These are phyloP conservation scores for Apium graveolens DNA, from an alignment of 129 eudicot species.

Conservation along the genomic window DNA sequence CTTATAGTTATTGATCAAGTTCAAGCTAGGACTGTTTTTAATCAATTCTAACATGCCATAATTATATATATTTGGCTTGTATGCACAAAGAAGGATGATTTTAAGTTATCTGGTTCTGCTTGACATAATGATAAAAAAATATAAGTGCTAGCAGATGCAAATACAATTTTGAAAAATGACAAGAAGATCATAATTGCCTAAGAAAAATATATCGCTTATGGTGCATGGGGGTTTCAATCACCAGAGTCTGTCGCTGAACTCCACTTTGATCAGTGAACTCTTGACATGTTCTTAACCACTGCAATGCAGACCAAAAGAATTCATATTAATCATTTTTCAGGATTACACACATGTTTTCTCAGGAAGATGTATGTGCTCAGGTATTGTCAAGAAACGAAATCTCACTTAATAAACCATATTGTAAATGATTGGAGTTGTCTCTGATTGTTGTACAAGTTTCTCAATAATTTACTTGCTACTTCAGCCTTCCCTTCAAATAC, in stretches of 20 bases:
- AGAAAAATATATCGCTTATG: constrained; percentile 58
- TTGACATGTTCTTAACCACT: constrained; percentile 58
- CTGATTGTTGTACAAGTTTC: too few relatives aligned
- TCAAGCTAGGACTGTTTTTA: constrained; percentile 3
- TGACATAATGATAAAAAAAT: background rate
- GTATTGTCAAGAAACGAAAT: background rate
- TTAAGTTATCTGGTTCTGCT: background rate
- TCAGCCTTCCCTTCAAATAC: too few relatives aligned
- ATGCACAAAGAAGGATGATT: background rate
- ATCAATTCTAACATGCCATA: background rate
- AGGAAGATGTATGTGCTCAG: background rate
- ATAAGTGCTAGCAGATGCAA: background rate
- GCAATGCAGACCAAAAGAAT: constrained; percentile 10
- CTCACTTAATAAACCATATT: too few relatives aligned
- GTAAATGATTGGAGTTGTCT: too few relatives aligned
- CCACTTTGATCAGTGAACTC: constrained; percentile 35
- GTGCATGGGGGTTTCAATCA: constrained; percentile 42
- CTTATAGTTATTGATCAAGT: constrained; percentile 16
- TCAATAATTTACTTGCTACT: too few relatives aligned
- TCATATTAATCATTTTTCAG: background rate
- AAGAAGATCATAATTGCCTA: constrained; percentile 32
- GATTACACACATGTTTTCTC: background rate
- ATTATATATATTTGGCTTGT: background rate
- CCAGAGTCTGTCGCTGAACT: constrained; percentile 37
- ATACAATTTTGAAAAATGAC: background rate